These are phyloP conservation scores for Lagerstroemia speciosa DNA, from an alignment of 345 rosid species.

Conservation along the genomic window DNA sequence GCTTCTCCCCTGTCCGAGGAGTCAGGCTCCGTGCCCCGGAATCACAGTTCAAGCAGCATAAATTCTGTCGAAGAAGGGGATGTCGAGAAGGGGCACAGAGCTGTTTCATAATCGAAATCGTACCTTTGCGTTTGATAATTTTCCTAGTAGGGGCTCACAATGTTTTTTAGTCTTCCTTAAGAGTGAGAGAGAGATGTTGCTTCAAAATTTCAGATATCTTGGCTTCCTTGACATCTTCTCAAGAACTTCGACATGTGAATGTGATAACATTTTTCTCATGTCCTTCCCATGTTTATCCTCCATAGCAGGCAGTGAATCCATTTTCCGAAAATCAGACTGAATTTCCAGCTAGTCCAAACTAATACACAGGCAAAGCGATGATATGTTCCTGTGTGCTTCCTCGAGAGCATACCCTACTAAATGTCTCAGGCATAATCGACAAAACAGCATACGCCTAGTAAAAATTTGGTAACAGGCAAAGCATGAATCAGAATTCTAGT, in stretches of 20 bases:
- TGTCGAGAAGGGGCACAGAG: neutral
- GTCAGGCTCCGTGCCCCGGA: neutral
- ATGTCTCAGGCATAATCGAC: too few species aligned
- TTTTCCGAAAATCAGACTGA: too few species aligned
- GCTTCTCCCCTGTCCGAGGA: conserved; percentile 1
- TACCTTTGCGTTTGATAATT: neutral
- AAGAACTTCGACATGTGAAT: neutral
- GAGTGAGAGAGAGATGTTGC: too few species aligned
- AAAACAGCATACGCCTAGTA: too few species aligned
- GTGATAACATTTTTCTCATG: neutral
- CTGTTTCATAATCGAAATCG: neutral
- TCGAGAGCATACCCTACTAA: too few species aligned
- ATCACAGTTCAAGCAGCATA: neutral
- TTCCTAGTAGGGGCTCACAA: neutral
- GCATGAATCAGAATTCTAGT: neutral
- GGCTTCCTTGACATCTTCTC: neutral
- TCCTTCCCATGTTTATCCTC: too few species aligned
- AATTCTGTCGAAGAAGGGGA: neutral
- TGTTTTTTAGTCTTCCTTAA: neutral
- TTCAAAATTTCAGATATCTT: neutral
- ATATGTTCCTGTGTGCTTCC: too few species aligned
- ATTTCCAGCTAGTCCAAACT: neutral
- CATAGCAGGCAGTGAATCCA: too few species aligned
- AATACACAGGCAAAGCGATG: too few species aligned
- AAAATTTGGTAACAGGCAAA: too few species aligned